These are phyloP conservation scores for Hymenoscyphus salicellus DNA, from an alignment of 2,329 filamentous ascomycete genomes.

Conservation along the genomic window DNA sequence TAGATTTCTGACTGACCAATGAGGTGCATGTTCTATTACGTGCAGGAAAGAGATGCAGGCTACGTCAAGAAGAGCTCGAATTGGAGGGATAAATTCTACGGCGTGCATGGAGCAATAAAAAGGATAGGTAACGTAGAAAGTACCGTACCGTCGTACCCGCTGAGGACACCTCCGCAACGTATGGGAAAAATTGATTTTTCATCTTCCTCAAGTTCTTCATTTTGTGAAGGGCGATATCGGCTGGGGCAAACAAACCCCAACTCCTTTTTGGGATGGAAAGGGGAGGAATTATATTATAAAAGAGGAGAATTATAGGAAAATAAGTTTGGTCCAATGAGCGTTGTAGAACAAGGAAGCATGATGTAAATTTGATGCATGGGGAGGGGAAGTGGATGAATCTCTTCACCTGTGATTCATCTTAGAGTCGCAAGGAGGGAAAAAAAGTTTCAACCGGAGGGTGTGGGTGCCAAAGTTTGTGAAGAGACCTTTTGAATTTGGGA, in stretches of 20 bases:
- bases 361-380: not conserved
- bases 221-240: not conserved
- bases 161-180: not conserved
- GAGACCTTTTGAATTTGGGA: not conserved
- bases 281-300: slow-evolving; percentile 2
- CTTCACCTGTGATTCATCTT: not conserved
- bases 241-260: not conserved
- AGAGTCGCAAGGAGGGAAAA: not conserved
- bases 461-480: not conserved
- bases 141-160: slow-evolving; percentile 2
- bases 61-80: slow-evolving; percentile 1
- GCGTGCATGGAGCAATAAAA: not conserved
- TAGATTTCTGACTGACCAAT: not conserved
- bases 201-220: not conserved
- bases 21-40: not conserved
- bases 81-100: slow-evolving; percentile 1
- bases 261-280: not conserved
- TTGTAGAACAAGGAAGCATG: slow-evolving; percentile 3
- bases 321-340: not conserved
- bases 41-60: not conserved
- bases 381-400: not conserved
- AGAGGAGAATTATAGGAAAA: not conserved
- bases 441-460: not conserved
- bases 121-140: not conserved
- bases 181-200: not conserved